Conservation (phyloP, 176 grass and related monocot species). For the Bothriochloa decipiens region DNA sequence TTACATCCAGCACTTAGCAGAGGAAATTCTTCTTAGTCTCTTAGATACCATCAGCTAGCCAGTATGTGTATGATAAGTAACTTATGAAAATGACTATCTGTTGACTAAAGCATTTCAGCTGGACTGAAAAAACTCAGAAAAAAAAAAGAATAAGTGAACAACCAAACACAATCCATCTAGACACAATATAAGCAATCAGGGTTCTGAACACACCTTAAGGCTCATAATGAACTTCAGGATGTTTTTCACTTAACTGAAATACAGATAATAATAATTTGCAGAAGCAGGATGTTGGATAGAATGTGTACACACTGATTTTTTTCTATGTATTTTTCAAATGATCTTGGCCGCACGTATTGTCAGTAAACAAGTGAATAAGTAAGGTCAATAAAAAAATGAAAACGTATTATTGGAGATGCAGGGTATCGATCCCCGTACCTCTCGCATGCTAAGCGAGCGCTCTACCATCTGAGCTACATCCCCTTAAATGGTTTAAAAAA, state of each 20-base stretch:
- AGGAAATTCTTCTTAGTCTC: not conserved
- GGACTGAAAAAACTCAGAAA: constrained; percentile 15
- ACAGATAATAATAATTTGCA: constrained; percentile 22
- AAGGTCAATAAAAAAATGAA: no score
- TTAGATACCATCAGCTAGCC: not conserved
- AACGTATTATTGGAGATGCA: constrained; percentile 56
- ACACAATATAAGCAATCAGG: not conserved
- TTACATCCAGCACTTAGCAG: constrained; percentile 5
- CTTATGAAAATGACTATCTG: no score
- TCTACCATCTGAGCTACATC: constrained; percentile 99
- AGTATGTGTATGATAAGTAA: not conserved
- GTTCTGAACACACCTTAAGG: constrained; percentile 12
- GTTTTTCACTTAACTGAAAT: constrained; percentile 5
- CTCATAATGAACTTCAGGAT: not conserved
- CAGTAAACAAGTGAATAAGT: no score
- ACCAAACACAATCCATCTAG: not conserved
- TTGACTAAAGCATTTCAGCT: constrained; percentile 21
- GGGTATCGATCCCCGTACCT: constrained; percentile 98
- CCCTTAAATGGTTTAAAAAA: not conserved
- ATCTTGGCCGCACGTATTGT: no score
- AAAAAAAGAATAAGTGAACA: constrained; percentile 23
- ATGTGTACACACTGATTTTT: constrained; percentile 23
- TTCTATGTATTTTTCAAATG: constrained; percentile 9
- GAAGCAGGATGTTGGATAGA: constrained; percentile 27
- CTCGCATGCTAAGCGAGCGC: constrained; percentile 97